A percentile compares a stretch with the other conserved stretches of the same genome.
These are phyloP conservation scores for Corrigiola litoralis DNA, from an alignment of 179 eudicot genomes.

Conservation along the genomic window DNA sequence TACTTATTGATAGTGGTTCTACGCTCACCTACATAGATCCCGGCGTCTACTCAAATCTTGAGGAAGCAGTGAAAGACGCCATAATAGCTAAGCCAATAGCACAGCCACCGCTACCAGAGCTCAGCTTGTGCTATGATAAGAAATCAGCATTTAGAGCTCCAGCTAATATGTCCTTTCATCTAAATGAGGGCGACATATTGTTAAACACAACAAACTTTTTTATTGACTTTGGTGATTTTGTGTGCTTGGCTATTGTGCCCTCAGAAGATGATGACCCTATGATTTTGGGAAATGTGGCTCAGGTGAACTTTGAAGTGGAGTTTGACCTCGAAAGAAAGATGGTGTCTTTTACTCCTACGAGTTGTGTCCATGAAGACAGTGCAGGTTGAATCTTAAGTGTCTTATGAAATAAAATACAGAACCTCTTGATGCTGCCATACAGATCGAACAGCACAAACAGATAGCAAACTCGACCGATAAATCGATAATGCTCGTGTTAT, in stretches of 20 bases:
- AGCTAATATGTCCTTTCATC: background rate
- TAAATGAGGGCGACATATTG: background rate
- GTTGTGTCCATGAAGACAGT: background rate
- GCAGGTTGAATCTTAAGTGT: background rate
- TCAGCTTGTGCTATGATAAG: background rate
- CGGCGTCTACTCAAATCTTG: background rate
- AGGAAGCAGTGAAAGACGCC: background rate
- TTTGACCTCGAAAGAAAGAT: constrained; percentile 12
- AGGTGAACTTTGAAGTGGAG: constrained; percentile 20
- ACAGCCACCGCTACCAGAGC: background rate
- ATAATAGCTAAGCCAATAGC: background rate
- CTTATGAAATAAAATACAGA: background rate
- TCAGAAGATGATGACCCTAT: constrained; percentile 13
- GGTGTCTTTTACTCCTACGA: constrained; percentile 18
- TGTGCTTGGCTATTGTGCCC: constrained; percentile 17
- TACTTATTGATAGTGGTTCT: constrained; percentile 3
- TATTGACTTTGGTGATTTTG: background rate
- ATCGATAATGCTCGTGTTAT: too few species aligned
- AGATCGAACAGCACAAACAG: background rate
- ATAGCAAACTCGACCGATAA: too few species aligned
- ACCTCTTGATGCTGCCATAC: background rate
- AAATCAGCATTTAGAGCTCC: background rate
- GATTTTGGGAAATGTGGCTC: constrained; percentile 24
- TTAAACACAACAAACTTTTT: constrained; percentile 1
- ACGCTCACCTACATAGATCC: constrained; percentile 2